Evolutionary conservation across 495 filamentous ascomycete species (phyloP).

Genomic region (Penicillium fimorum): DNA sequence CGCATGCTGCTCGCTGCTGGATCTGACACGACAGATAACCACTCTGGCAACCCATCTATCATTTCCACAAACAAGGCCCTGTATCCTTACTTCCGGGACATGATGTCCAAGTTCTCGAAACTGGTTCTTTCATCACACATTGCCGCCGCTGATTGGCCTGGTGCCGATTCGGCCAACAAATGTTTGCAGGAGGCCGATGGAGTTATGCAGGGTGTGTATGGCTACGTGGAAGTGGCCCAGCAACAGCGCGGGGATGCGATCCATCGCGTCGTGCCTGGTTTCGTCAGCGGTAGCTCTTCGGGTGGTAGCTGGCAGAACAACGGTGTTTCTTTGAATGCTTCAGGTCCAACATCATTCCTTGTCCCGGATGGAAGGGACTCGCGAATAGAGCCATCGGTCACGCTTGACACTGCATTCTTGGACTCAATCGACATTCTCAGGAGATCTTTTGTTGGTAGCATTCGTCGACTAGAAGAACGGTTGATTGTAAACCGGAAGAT

Average conservation of each 20-base stretch:
- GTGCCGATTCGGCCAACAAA: slow-evolving; percentile 82
- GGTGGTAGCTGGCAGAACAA: slow-evolving; percentile 96
- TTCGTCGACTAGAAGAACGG: slow-evolving; percentile 81
- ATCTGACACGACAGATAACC: slow-evolving; percentile 95
- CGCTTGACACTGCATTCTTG: slow-evolving; percentile 71
- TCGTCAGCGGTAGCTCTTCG: slow-evolving; percentile 74
- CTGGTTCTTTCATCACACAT: slow-evolving; percentile 98
- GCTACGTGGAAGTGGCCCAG: slow-evolving; percentile 91
- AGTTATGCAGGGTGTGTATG: slow-evolving; percentile 87
- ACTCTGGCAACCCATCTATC: slow-evolving; percentile 98
- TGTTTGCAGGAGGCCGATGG: slow-evolving; percentile 95
- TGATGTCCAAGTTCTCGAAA: slow-evolving; percentile 99
- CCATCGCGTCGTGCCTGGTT: slow-evolving; percentile 85
- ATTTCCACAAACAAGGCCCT: slow-evolving; percentile 95
- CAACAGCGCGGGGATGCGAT: slow-evolving; percentile 89
- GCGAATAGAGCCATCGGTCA: slow-evolving; percentile 66
- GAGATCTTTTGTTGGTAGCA: slow-evolving; percentile 72
- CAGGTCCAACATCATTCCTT: slow-evolving; percentile 72
- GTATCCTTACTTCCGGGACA: slow-evolving; percentile 96
- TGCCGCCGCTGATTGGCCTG: slow-evolving; percentile 88
- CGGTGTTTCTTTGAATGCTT: slow-evolving; percentile 64
- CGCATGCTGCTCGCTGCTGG: slow-evolving; percentile 91
- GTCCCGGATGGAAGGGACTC: slow-evolving; percentile 74
- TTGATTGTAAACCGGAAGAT: slow-evolving; percentile 75
- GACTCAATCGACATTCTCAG: slow-evolving; percentile 83